Conservation (phyloP, 495 filamentous ascomycete species). For the Beverwykella pulmonaria region DNA sequence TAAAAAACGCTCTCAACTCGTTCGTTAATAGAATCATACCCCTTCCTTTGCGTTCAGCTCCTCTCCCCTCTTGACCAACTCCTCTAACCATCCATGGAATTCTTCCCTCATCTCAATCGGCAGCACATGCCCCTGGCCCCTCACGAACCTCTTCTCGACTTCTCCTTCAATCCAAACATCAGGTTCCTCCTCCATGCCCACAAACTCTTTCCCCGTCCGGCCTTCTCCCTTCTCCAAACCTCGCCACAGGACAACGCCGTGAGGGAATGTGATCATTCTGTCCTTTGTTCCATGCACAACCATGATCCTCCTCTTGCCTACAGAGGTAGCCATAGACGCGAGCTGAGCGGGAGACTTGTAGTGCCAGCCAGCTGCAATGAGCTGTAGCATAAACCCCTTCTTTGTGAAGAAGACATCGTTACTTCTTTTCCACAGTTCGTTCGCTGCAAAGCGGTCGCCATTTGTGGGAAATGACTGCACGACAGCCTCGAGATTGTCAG, state of each 20-base stretch:
- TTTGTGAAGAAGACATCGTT: constrained; percentile 58
- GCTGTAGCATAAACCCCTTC: constrained; percentile 73
- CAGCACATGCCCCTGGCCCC: constrained; percentile 71
- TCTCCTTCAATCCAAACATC: constrained; percentile 51
- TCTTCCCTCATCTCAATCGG: constrained; percentile 63
- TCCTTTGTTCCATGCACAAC: constrained; percentile 67
- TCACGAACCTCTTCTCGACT: constrained; percentile 58
- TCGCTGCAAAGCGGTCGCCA: constrained; percentile 75
- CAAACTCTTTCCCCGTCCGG: constrained; percentile 28
- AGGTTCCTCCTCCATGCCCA: constrained; percentile 38
- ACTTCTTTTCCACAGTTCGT: constrained; percentile 68
- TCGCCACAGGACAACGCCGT: constrained; percentile 60
- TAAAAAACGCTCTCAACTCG: too few species aligned
- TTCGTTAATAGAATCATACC: too few species aligned
- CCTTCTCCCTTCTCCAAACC: constrained; percentile 36
- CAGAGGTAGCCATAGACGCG: constrained; percentile 59
- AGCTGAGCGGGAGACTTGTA: constrained; percentile 68
- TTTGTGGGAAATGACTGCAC: constrained; percentile 66
- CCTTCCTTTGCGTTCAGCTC: constrained; percentile 21
- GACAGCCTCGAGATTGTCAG: constrained; percentile 59
- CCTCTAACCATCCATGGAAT: constrained; percentile 62
- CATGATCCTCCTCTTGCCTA: constrained; percentile 72
- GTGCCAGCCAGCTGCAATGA: constrained; percentile 79
- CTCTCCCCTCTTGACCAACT: constrained; percentile 50
- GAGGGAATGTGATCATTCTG: constrained; percentile 70